phyloP scores from a whole-genome alignment of 768 basidiomycete genomes.

The Russula vinacea region DNA sequence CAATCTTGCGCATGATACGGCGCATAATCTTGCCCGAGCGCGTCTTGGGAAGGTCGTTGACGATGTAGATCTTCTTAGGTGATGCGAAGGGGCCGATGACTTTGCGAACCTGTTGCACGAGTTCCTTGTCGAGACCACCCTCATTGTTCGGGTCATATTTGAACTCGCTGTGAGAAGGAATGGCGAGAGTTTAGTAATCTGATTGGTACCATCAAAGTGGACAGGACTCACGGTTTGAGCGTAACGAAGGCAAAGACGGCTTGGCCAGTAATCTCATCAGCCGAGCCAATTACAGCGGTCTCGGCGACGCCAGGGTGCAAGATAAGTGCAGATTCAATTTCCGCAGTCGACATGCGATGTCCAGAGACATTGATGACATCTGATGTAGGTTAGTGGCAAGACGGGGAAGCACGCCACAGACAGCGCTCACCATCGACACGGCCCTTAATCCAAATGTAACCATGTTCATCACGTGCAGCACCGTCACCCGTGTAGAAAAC shows the following conservation, averaged over 20 bases:
- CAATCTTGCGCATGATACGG: conserved; percentile 94
- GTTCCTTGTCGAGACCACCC: conserved; percentile 71
- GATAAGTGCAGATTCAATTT: conserved; percentile 96
- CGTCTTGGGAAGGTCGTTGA: conserved; percentile 88
- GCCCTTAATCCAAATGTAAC: conserved; percentile 99
- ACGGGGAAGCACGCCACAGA: conserved; percentile 3
- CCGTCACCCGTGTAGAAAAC: conserved; percentile 98
- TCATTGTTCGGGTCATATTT: conserved; percentile 69
- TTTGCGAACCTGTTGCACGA: conserved; percentile 93
- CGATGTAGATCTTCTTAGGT: conserved; percentile 87
- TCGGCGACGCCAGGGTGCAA: conserved; percentile 94
- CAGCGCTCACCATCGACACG: conserved; percentile 76
- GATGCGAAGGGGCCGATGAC: conserved; percentile 97
- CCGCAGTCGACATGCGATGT: conserved; percentile 93
- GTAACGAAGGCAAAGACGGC: conserved; percentile 95
- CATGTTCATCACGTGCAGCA: conserved; percentile 88
- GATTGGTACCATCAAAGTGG: background rate
- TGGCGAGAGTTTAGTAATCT: background rate
- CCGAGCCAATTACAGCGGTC: conserved; percentile 86
- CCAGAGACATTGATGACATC: conserved; percentile 99
- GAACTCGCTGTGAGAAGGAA: conserved; percentile 58
- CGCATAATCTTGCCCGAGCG: conserved; percentile 97
- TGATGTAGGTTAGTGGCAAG: conserved; percentile 33
- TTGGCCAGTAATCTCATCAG: conserved; percentile 88
- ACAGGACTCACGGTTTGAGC: conserved; percentile 76